Base-by-base conservation (phyloP, 306 rosid genomes). In the Geum urbanum region DNA sequence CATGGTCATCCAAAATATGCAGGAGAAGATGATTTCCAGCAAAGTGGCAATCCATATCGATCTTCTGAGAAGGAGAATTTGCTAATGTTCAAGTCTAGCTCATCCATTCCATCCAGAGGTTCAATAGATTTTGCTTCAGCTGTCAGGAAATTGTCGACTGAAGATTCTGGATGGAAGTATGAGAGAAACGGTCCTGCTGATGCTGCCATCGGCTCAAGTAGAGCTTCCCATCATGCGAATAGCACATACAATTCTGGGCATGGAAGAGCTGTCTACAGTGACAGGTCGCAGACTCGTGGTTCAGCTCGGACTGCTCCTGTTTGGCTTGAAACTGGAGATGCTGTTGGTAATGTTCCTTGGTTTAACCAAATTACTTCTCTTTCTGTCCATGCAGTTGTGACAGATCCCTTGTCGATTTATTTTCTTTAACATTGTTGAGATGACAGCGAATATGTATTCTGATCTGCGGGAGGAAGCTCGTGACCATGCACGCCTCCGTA, bases 271-370 rank as follows among this genome's bases (percentile, higher is more conserved):
- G 74, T 81, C 72, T 69, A 77, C 74, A 77, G 84, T 78, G 94
- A 92, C 66, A 85, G 94, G 83, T 72, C 77, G 51, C 95, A 85
- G 75, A 82, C 76, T 37, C 91, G 89, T 44, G 86, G 90, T 65
- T 86, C 98, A 78, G 51, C 88, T 78, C 85, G 91, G 71, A 72
- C 86, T 63, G 86, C 96, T 63, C 97, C 98, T 14, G 81, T 85
- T 69, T 92, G 98, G 98, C 96, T 92, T 76, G 98, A 92, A 81
- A 92, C 98, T 15, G 98, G 98, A 54, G 98, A 92, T 7, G 81
- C 97, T 51, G 98, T 90, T 64, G 98, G 98, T 92, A 92, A 86
- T 89, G 78, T 81, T 82, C 68, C 57, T 65, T 67, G 73, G 74
- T 71, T 32, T 78, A 71, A 75, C 60, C 75, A 54, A 76, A 48